phyloP scores from a whole-genome alignment of 176 grass and related monocot species.

The Bolboschoenus planiculmis region DNA sequence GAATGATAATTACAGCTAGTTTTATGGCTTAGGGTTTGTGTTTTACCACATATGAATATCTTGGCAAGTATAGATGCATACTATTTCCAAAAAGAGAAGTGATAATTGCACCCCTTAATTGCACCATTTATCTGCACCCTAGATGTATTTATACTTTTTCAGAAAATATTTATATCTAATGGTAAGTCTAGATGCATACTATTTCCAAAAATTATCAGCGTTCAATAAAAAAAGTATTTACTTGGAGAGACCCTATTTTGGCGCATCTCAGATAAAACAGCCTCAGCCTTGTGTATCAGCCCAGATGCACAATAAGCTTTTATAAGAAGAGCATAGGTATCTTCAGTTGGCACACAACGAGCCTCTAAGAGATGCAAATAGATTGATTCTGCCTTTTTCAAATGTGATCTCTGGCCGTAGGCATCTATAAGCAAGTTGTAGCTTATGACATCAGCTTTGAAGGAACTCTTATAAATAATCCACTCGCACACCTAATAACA shows the following conservation, averaged over 20 bases:
- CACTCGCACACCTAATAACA: slow-evolving; percentile 70
- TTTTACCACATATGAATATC: background rate
- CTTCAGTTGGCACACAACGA: slow-evolving; percentile 77
- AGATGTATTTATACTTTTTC: no score
- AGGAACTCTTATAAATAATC: slow-evolving; percentile 70
- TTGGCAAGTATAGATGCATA: background rate
- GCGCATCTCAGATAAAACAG: slow-evolving; percentile 78
- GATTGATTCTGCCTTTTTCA: slow-evolving; percentile 54
- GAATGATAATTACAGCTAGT: background rate
- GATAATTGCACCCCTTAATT: no score
- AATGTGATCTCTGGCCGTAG: slow-evolving; percentile 41
- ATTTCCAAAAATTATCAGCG: background rate
- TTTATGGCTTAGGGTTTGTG: background rate
- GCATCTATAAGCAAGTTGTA: slow-evolving; percentile 89
- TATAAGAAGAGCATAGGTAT: slow-evolving; percentile 75
- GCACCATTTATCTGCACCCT: no score
- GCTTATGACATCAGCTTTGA: slow-evolving; percentile 61
- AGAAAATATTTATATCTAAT: background rate
- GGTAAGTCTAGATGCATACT: background rate
- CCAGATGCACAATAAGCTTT: slow-evolving; percentile 58
- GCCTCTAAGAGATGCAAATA: slow-evolving; percentile 64
- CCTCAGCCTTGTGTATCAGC: slow-evolving; percentile 56
- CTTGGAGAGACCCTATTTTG: slow-evolving; percentile 56
- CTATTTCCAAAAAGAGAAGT: background rate
- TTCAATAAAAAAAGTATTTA: slow-evolving; percentile 12